Base-by-base conservation (phyloP, 768 basidiomycete species). In the Leccinellum albellum region DNA sequence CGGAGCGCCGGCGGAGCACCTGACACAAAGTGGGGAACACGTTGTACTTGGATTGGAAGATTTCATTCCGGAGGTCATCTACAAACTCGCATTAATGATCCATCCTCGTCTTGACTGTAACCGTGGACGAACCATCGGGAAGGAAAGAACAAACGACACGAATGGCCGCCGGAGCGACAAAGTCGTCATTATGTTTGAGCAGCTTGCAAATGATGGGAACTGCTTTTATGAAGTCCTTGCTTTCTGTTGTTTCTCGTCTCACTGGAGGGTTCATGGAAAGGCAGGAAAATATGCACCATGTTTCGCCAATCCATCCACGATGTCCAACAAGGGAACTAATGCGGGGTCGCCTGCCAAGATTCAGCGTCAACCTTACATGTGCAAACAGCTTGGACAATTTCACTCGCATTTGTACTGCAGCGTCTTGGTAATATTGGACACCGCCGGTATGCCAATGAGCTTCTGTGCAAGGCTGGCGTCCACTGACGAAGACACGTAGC, bases 101-200 rank as follows among this genome's bases (percentile, higher is more conserved):
- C 12, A 2, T 13, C 3, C 28, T 42, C 20, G 12, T 6, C 28
- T 28, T 3, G 13, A 14, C 32, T 32, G 32, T 32, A 0, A 2
- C 14, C 29, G 1, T 26, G 45, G 14, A 54, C 51, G 12, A 28
- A 70, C 70, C 52, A 20, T 71, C 57, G 24, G 44, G 52, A 15
- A 64, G 66, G 23, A 70, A 57, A 20, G 61, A 57, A 10, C 68
- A 66, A n/a, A 70, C 55, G 0, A 63, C 63, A 14, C 62, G 66
- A 2, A 54, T 61, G 15, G 70, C 70, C 6, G 63, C 64, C 2
- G 68, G 68, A 28, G 64, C 57, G 7, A 70, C 70, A 31, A 66
- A 68, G 49, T 72, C 65, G 26, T 72, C 70, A 21, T 35, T 58
- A 15, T 55, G 53, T 24, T 53, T 44, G 37, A 63, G 44, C 6